Conservation (phyloP, 1,284 basidiomycete species). For the Mycena sp. region DNA sequence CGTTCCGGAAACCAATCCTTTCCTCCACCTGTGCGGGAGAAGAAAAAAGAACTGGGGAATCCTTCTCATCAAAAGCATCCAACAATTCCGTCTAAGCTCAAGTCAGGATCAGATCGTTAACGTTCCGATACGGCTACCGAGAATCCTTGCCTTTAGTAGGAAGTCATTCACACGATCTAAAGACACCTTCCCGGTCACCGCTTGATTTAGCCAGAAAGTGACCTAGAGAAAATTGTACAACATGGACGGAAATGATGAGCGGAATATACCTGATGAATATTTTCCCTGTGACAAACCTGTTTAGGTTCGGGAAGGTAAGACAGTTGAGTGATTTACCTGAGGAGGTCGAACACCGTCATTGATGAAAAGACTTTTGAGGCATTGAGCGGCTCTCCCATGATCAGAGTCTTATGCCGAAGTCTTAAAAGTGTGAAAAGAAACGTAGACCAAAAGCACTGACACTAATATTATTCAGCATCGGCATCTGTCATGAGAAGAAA, state of each 20-base stretch:
- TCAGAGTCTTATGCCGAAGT: conserved; percentile 49
- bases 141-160: conserved; percentile 46
- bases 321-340: conserved; percentile 35
- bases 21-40: conserved; percentile 32
- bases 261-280: conserved; percentile 30
- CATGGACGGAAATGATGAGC: neutral
- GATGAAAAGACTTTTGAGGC: conserved; percentile 52
- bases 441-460: neutral
- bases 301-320: neutral
- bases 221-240: conserved; percentile 24
- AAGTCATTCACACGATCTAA: conserved; percentile 60
- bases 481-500: conserved; percentile 23
- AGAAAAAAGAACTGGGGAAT: conserved; percentile 40
- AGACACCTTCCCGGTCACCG: conserved; percentile 55
- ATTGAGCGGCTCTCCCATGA: conserved; percentile 49
- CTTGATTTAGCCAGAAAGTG: conserved; percentile 40
- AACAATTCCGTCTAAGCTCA: conserved; percentile 59
- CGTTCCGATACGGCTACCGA: neutral
- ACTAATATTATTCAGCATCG: conserved; percentile 25
- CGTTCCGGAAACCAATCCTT: conserved; percentile 52
- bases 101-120: neutral
- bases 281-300: conserved; percentile 28
- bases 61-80: conserved; percentile 50
- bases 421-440: neutral
- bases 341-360: conserved; percentile 57